Conservation (phyloP, 2,329 filamentous ascomycete genomes). For the Beauveria sp. region DNA sequence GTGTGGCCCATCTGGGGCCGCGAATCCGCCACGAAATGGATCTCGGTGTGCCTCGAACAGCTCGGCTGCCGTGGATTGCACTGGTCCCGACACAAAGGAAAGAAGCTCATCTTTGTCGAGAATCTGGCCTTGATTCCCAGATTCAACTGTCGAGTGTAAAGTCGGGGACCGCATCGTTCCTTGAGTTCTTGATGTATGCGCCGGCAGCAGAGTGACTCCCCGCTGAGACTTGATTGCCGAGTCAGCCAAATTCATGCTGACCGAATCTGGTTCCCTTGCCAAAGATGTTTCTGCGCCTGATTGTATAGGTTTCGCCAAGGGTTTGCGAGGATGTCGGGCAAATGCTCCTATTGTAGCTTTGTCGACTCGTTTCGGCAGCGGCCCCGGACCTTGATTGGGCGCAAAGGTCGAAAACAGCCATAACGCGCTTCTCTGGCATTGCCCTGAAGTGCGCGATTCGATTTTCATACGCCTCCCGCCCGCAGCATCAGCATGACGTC, state of each 20-base stretch:
- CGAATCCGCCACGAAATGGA: slow-evolving; percentile 47
- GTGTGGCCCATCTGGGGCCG: slow-evolving; percentile 40
- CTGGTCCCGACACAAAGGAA: slow-evolving; percentile 43
- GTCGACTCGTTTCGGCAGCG: slow-evolving; percentile 13
- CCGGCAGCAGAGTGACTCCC: background rate
- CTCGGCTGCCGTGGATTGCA: slow-evolving; percentile 42
- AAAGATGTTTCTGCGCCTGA: background rate
- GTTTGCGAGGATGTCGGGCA: background rate
- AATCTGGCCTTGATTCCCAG: slow-evolving; percentile 12
- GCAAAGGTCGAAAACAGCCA: slow-evolving; percentile 37
- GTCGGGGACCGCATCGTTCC: background rate
- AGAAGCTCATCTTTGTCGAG: slow-evolving; percentile 39
- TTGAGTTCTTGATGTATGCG: background rate
- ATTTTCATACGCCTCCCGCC: slow-evolving; percentile 12
- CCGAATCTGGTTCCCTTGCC: background rate
- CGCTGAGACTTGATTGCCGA: background rate
- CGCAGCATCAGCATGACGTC: slow-evolving; percentile 5
- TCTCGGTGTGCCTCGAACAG: slow-evolving; percentile 45
- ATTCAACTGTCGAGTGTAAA: background rate
- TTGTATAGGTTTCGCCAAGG: background rate
- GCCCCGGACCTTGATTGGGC: slow-evolving; percentile 13
- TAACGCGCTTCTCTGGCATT: slow-evolving; percentile 26
- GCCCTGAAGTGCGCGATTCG: background rate
- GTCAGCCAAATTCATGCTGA: background rate
- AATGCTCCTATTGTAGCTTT: slow-evolving; percentile 4